Evolutionary conservation across 768 basidiomycete genomes (phyloP).

Genomic region (Tubosaeta sp.): DNA sequence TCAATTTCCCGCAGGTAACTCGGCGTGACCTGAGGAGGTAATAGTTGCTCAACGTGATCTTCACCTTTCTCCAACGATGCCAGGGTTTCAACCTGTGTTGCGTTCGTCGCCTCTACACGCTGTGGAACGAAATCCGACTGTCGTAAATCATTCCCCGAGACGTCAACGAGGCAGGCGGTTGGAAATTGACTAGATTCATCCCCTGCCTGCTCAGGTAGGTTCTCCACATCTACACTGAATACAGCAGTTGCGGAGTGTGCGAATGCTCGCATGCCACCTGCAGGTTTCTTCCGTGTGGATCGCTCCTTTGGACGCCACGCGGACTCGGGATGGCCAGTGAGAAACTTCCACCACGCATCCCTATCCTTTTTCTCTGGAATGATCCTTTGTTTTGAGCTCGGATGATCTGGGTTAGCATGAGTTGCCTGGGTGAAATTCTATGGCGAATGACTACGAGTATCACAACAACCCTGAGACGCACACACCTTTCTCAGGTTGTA

Average conservation of each 20-base stretch:
- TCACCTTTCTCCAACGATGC: neutral
- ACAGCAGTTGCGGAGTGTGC: conserved; percentile 22
- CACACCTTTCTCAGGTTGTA: conserved; percentile 57
- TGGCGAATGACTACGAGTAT: conserved; percentile 4
- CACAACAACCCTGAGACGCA: neutral
- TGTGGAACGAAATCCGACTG: neutral
- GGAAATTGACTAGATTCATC: neutral
- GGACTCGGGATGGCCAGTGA: conserved; percentile 62
- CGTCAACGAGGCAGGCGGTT: neutral
- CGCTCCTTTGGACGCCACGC: conserved; percentile 52
- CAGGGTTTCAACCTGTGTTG: neutral
- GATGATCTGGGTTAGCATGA: conserved; percentile 13
- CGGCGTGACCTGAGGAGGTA: conserved; percentile 57
- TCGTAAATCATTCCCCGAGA: neutral
- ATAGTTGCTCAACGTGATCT: conserved; percentile 11
- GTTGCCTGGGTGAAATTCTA: conserved; percentile 70
- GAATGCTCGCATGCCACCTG: conserved; percentile 36
- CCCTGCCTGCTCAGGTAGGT: neutral
- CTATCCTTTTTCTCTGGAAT: conserved; percentile 72
- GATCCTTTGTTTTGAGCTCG: conserved; percentile 25
- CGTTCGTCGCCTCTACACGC: neutral
- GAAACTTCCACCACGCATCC: conserved; percentile 76
- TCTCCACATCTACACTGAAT: neutral
- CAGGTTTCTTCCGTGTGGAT: conserved; percentile 10
- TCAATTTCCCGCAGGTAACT: conserved; percentile 55